Base-by-base conservation (phyloP, 352 stramenopile species). In the Phytophthora fragariae region DNA sequence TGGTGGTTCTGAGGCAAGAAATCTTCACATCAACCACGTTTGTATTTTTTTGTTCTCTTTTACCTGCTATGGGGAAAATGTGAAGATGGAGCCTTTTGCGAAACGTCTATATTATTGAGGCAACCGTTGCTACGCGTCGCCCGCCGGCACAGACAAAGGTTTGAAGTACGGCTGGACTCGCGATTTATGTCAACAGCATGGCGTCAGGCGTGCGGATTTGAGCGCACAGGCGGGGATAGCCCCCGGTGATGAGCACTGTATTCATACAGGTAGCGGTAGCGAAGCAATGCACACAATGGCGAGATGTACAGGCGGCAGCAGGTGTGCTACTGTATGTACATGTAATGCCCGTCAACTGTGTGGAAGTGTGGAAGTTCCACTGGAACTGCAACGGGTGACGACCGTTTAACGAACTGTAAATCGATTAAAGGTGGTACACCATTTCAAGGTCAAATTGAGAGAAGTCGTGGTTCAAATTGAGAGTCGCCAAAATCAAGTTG, bases 171-270 rank as follows among this genome's bases (percentile, higher is more conserved):
- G 49, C 49, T n/a, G 49, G 19, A 35, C 11, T 33, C 19, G 19
- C 47, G 9, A 56, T 56, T 56, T 56, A 56, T 56, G 49, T 56
- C 3, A 35, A 56, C 49, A 17, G 49, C 49, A 56, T 56, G 49
- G 49, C 49, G 49, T 2, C 49, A 17, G 49, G 17, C 49, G 49
- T 56, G 49, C 49, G 49, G 49, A 56, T 56, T 56, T 56, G 49
- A 21, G 14, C 21, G 24, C 49, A 31, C 19, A 31, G 47, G 47
- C 49, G 49, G 49, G 19, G 19, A 56, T 29, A 29, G 27, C 27
- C 27, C 27, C 27, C 27, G 27, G 27, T 2, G 27, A 29, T 29
- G 27, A 29, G 27, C 44, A 6, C 21, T 52, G 5, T 11, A 52
- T 24, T 52, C 15, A 9, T 53, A 53, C n/a, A 41, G 6, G 41